Base-by-base conservation (phyloP, 176 grass and related monocot genomes). In the bread wheat (Triticum aestivum) region DNA sequence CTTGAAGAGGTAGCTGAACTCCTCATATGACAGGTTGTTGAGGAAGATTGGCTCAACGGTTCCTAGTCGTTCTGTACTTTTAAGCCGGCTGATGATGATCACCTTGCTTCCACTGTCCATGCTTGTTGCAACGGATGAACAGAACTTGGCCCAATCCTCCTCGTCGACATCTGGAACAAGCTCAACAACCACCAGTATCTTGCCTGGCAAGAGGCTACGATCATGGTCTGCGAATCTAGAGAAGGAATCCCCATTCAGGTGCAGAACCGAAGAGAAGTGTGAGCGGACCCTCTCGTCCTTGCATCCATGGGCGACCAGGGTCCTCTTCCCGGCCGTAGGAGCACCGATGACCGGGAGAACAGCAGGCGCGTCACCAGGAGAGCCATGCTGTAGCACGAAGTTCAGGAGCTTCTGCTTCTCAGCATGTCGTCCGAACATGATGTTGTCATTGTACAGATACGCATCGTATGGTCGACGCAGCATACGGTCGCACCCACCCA, bases 1-100 rank as follows among this genome's bases (percentile, higher is more conserved):
- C 35, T 75, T 84, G 82, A 84, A 84, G 1, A 84, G 70, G 15
- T 84, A 75, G 15, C 35, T 45, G 10, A 44, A 75, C 70, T 84
- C 82, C 0, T 65, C 52, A 1, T 61, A 8, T 11, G 26, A 5
- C 1, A 84, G 23, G 6, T 1, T 32, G 4, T 64, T 62, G 54
- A 84, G 21, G 26, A 11, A 3, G 21, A 84, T 44, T 23, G 70
- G 56, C 15, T 64, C 26, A 1, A 44, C 42, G 42, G 42, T 44
- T 44, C 42, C 42, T 0, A 44, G 42, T 11, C 42, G 42, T 3
- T 44, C 42, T 44, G 42, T 3, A 44, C 0, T 44, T 44, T 44
- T 44, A 44, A 44, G 42, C 0, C 9, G 42, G 42, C 42, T 44
- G 42, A 44, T 44, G 42, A 44, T 44, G 42, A 44, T 44, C 42